Conservation (phyloP, 2,329 filamentous ascomycete genomes). For the Stachybotrys chlorohalonatus region DNA sequence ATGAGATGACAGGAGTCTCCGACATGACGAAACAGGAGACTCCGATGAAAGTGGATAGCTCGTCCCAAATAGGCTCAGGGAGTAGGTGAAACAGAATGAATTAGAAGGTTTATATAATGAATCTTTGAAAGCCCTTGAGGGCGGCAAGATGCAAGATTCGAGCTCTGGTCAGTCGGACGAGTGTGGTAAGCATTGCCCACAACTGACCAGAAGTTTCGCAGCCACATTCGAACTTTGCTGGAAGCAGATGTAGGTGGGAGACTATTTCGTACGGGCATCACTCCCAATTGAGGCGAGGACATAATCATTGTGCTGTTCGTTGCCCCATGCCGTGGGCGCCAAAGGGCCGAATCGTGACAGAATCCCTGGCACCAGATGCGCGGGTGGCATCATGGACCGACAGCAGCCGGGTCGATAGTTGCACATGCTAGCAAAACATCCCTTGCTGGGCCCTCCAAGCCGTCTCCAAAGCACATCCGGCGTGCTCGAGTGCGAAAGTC, state of each 20-base stretch:
- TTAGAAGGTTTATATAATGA: too few species aligned
- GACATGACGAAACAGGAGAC: neutral
- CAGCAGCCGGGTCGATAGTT: neutral
- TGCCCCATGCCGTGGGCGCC: neutral
- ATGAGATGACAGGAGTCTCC: neutral
- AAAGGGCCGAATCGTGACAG: neutral
- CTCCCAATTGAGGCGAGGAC: neutral
- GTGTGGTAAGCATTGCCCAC: too few species aligned
- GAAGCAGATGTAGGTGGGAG: too few species aligned
- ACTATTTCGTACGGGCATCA: neutral
- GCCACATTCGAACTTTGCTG: too few species aligned
- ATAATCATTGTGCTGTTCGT: neutral
- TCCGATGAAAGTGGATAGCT: neutral
- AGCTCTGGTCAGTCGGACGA: too few species aligned
- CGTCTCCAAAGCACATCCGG: too few species aligned
- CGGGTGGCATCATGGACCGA: neutral
- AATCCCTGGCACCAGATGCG: neutral
- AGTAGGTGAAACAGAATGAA: too few species aligned
- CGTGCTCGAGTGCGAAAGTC: too few species aligned
- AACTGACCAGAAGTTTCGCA: too few species aligned
- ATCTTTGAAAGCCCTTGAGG: too few species aligned
- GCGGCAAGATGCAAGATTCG: too few species aligned
- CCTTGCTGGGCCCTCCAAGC: neutral
- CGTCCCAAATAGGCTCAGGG: too few species aligned
- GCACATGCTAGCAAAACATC: neutral